phyloP scores from a whole-genome alignment of 208 protist species.

The Acanthamoeba royreba region DNA sequence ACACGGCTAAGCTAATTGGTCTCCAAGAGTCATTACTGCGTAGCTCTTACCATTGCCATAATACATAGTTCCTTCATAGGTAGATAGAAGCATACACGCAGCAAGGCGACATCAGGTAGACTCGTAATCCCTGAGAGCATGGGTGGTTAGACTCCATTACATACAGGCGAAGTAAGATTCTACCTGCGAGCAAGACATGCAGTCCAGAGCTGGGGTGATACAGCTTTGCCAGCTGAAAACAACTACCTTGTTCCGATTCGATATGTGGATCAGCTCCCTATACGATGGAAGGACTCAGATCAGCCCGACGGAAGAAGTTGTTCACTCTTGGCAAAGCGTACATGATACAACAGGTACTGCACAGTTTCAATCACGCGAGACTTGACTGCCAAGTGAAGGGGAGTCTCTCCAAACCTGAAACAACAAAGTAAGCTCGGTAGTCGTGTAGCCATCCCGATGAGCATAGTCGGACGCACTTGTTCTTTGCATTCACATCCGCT shows the following conservation, averaged over 20 bases:
- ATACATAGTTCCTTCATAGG: not conserved
- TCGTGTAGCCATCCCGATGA: no score
- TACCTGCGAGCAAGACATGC: not conserved
- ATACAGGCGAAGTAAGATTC: not conserved
- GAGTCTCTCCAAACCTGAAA: slow-evolving; percentile 36
- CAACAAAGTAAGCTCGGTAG: no score
- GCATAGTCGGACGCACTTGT: not conserved
- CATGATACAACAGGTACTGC: not conserved
- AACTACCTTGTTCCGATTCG: not conserved
- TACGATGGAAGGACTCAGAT: not conserved
- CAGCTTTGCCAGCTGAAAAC: not conserved
- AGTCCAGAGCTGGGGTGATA: not conserved
- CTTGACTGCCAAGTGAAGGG: not conserved
- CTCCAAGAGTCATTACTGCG: no score
- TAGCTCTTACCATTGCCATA: not conserved
- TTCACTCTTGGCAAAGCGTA: no score
- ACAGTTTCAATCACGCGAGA: not conserved
- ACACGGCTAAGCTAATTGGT: no score
- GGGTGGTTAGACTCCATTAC: not conserved
- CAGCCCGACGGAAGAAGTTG: no score
- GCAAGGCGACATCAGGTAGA: not conserved
- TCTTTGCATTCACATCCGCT: not conserved
- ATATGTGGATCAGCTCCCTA: not conserved
- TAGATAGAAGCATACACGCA: slow-evolving; percentile 4
- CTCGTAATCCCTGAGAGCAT: not conserved